Base-by-base conservation (phyloP, 306 rosid species). In the Pueraria montana region DNA sequence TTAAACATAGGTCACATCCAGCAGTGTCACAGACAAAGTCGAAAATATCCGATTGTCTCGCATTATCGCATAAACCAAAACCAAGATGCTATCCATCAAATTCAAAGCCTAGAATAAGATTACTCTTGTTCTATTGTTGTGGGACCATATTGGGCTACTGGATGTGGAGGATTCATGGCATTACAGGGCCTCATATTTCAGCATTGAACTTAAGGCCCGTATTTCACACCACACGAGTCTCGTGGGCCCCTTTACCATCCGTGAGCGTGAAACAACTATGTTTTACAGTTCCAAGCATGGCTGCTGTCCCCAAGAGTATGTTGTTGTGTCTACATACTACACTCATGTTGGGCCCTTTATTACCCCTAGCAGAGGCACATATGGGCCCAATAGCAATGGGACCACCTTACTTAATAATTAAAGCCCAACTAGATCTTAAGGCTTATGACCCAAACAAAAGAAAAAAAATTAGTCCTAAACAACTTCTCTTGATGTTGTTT, bases 1-100 rank as follows among this genome's bases (percentile, higher is more conserved):
- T 70, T 82, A 79, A 82, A 85, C 87, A 82, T 11, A 23, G 40
- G 85, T 88, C 85, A 87, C 84, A 77, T 81, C 79, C 6, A 72
- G 6, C 64, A 59, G 16, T 30, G 21, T 77, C n/a, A 79, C 42
- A 26, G 49, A 63, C 65, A 52, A 62, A 78, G 18, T 55, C 17
- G 10, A 80, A 75, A 69, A 75, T 74, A 87, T 82, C 65, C 36
- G 0, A 75, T 85, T 81, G 83, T 81, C 87, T 78, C 62, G 61
- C 76, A 80, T 66, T 79, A 83, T 80, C 48, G 50, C 72, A 80
- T 78, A 74, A 48, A 61, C 86, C 80, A 78, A 71, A 76, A 82
- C 84, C 82, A 27, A 48, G 49, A 75, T 55, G 84, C 76, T 72
- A 80, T 84, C 83, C 82, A 84, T 78, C 78, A 63, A 64, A 81